phyloP scores from a whole-genome alignment of 2,329 filamentous ascomycete genomes.

The Emmonsia crescens region DNA sequence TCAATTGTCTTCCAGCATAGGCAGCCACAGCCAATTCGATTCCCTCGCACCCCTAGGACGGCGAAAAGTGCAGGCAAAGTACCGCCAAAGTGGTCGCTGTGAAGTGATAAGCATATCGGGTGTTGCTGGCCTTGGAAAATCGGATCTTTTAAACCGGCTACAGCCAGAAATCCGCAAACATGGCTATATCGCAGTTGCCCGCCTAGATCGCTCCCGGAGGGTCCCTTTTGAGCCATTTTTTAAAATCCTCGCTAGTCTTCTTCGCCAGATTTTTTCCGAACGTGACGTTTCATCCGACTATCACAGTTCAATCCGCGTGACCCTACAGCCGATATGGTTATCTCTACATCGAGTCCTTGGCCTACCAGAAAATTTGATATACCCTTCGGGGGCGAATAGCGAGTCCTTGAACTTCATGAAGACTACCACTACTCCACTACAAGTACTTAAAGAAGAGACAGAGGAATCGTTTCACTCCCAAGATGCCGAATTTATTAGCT shows the following conservation, averaged over 20 bases:
- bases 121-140: constrained; percentile 49
- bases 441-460: constrained; percentile 22
- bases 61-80: constrained; percentile 37
- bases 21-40: constrained; percentile 11
- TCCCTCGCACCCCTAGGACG: constrained; percentile 19
- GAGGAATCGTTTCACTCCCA: constrained; percentile 23
- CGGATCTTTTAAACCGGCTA: constrained; percentile 48
- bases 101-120: constrained; percentile 50
- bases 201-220: constrained; percentile 49
- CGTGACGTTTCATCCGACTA: constrained; percentile 51
- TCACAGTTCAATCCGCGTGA: constrained; percentile 46
- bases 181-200: constrained; percentile 51
- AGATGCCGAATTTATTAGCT: constrained; percentile 22
- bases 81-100: constrained; percentile 45
- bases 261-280: constrained; percentile 56
- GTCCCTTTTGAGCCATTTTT: constrained; percentile 53
- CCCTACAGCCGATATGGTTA: constrained; percentile 48
- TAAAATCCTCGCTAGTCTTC: constrained; percentile 49
- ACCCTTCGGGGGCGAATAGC: constrained; percentile 27
- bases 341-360: constrained; percentile 48
- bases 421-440: constrained; percentile 18
- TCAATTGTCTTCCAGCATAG: constrained; percentile 22
- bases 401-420: constrained; percentile 14
- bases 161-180: constrained; percentile 46
- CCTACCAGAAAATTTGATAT: constrained; percentile 54